Base-by-base conservation (phyloP, 208 protist species). In the Herpetomonas muscarum region DNA sequence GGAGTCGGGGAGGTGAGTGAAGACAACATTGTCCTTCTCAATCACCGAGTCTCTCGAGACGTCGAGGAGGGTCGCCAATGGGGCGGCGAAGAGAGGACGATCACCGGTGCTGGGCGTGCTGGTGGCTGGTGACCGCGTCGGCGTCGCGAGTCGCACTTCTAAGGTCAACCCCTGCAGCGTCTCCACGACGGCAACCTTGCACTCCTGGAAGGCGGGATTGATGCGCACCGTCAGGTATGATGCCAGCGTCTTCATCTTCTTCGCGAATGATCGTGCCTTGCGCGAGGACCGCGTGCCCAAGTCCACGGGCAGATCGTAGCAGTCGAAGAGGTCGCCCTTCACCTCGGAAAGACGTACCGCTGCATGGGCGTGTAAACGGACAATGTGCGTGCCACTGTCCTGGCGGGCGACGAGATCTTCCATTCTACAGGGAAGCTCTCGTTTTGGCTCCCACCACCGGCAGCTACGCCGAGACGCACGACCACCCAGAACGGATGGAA, bases 201-300 rank as follows among this genome's bases (percentile, higher is more conserved):
- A 76, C 62, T 84, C 81, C 47, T 82, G 70, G 50, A 73, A 77
- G 10, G 55, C 64, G 1, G 69, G 71, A 44, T 69, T 70, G 26
- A 74, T 71, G 53, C 74, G 68, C 0, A 64, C 68, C 39, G 68
- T 74, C 34, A 85, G 25, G 55, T 73, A 82, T 0, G 70, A 76
- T 1, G 69, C 61, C 21, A 82, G 25, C 0, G 55, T 62, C 25
- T 60, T 74, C 48, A 74, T 36, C 21, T 25, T 71, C 28, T 66
- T 76, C 17, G 45, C 60, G 46, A 70, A 31, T 13, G 61, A 73
- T 26, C 48, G 74, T 49, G 55, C 64, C 29, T 24, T 26, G 30
- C 19, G 19, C 0, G 42, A 48, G 37, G 45, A 56, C 55, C 21
- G 41, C 42, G 17, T 30, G 1, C 47, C 31, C 6, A 24, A 37